Evolutionary conservation across 228 moss, liverwort and hornwort species (phyloP).

Genomic region (Sphagnum magellanicum): DNA sequence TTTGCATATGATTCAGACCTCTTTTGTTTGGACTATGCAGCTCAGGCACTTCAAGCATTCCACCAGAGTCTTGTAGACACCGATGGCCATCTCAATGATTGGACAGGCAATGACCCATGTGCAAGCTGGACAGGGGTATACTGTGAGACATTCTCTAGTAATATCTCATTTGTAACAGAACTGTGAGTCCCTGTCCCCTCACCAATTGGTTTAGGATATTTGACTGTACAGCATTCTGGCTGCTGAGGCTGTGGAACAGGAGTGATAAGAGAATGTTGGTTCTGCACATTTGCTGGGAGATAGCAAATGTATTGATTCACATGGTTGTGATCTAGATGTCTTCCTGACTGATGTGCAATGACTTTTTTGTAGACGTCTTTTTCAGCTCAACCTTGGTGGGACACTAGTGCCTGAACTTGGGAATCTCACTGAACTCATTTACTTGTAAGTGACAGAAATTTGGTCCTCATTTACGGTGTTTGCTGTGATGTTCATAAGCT

Average conservation of each 20-base stretch:
- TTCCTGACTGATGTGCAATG: too few relatives aligned
- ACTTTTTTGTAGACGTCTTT: constrained; percentile 36
- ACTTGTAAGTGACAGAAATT: constrained; percentile 28
- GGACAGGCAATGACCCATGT: constrained; percentile 66
- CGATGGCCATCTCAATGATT: constrained; percentile 22
- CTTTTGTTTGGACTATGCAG: constrained; percentile 6
- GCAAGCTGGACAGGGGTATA: constrained; percentile 41
- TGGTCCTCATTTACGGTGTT: background rate
- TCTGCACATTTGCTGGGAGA: background rate
- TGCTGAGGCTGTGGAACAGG: too few relatives aligned
- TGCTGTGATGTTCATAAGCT: background rate
- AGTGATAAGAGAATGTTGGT: too few relatives aligned
- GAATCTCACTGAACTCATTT: constrained; percentile 33
- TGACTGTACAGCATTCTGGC: too few relatives aligned
- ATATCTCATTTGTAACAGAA: constrained; percentile 47
- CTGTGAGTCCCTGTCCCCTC: constrained; percentile 18
- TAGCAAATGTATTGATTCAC: background rate
- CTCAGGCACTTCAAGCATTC: constrained; percentile 44
- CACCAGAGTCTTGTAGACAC: constrained; percentile 38
- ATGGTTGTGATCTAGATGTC: too few relatives aligned
- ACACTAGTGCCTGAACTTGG: constrained; percentile 57
- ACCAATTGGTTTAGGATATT: background rate
- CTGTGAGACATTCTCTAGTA: constrained; percentile 21
- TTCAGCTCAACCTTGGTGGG: constrained; percentile 44
- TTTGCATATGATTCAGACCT: too few relatives aligned